A percentile compares a stretch with the other conserved stretches of the same genome.
phyloP scores from a whole-genome alignment of 257 asterid species.

The Henckelia pumila region DNA sequence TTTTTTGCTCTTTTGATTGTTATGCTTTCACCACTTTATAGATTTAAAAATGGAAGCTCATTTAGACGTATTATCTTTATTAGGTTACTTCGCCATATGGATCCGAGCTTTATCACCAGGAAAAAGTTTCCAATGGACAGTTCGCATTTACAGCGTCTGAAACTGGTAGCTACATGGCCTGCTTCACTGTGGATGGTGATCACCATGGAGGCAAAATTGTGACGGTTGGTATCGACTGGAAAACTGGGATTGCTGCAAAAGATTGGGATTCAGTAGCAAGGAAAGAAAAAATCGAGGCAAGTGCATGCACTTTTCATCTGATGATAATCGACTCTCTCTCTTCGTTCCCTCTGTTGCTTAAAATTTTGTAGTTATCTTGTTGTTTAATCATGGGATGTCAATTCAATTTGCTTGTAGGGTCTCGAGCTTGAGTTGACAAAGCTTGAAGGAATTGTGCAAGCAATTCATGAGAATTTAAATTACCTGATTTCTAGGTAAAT shows the following conservation, averaged over 20 bases:
- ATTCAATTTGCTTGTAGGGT: slow-evolving; percentile 45
- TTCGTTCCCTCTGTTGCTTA: neutral
- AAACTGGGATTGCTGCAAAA: slow-evolving; percentile 68
- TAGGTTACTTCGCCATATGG: slow-evolving; percentile 91
- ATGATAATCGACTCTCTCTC: slow-evolving; percentile 5
- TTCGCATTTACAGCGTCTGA: slow-evolving; percentile 81
- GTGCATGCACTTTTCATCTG: slow-evolving; percentile 10
- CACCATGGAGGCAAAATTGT: slow-evolving; percentile 39
- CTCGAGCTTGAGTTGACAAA: slow-evolving; percentile 73
- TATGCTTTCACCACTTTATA: neutral
- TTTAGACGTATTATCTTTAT: slow-evolving; percentile 1
- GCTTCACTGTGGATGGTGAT: slow-evolving; percentile 49
- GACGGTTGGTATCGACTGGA: slow-evolving; percentile 80
- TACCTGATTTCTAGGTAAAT: slow-evolving; percentile 48
- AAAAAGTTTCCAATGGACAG: slow-evolving; percentile 66
- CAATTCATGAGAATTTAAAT: slow-evolving; percentile 52
- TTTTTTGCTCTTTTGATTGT: neutral
- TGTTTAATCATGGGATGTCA: neutral
- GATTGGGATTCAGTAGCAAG: slow-evolving; percentile 87
- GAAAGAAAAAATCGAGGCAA: slow-evolving; percentile 83
- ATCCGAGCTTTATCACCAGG: slow-evolving; percentile 52
- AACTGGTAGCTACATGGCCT: slow-evolving; percentile 69
- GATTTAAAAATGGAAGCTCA: slow-evolving; percentile 2
- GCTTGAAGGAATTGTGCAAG: slow-evolving; percentile 62
- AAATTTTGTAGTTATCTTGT: neutral